Conservation (phyloP, 2,329 filamentous ascomycete genomes). For the Fusarium mangiferae region DNA sequence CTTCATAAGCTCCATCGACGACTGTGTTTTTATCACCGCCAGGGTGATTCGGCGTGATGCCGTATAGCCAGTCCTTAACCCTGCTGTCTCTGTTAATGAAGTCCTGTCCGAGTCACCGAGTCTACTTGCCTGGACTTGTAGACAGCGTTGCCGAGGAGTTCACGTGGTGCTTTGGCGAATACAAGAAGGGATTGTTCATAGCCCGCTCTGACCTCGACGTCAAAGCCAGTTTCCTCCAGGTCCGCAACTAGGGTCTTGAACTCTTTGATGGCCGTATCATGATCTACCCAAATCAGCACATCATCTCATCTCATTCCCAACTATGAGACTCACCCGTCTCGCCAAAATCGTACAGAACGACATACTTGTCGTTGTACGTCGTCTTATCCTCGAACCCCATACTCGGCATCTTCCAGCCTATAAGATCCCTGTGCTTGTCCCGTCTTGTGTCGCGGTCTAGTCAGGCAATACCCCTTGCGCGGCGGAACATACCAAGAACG, state of each 20-base stretch:
- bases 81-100: constrained; percentile 51
- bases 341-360: constrained; percentile 53
- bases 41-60: constrained; percentile 72
- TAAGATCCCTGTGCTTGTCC: not conserved
- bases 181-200: constrained; percentile 74
- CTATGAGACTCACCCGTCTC: constrained; percentile 44
- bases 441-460: constrained; percentile 2
- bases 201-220: constrained; percentile 77
- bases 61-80: constrained; percentile 80
- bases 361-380: constrained; percentile 54
- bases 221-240: constrained; percentile 70
- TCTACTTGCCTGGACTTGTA: constrained; percentile 70
- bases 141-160: constrained; percentile 71
- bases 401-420: constrained; percentile 16
- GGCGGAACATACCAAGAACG: constrained; percentile 8
- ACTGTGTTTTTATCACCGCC: constrained; percentile 62
- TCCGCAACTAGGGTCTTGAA: constrained; percentile 63
- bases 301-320: fast-evolving
- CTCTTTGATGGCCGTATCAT: constrained; percentile 48
- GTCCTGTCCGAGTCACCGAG: fast-evolving
- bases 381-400: constrained; percentile 14
- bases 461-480: constrained; percentile 5
- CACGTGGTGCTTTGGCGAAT: constrained; percentile 71
- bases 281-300: constrained; percentile 38
- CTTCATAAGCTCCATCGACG: constrained; percentile 63